Evolutionary conservation across 441 rosid species (phyloP), one percentile per base, ranked within the genome.

Genomic region (Arabidopsis hybrid): DNA sequence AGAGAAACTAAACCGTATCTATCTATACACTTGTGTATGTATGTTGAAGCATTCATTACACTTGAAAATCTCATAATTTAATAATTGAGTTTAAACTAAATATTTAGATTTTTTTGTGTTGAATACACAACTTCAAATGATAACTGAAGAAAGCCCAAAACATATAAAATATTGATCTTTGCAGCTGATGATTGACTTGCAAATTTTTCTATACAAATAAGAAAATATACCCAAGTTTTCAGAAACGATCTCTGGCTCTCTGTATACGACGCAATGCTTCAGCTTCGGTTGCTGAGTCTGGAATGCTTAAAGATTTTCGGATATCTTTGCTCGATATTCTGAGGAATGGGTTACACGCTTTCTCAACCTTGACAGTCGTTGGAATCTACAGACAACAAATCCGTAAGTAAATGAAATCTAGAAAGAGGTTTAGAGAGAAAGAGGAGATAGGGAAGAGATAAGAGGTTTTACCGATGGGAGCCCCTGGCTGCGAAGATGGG

Each of bases 291-390:
- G 91, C 91, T 0, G 86, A 64, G 4, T 71, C 85, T 2, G 95
- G 86, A 76, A 95, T 91, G 16, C 78, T 66, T 53, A 95, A 76
- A 1, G 82, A 67, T 66, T 71, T 84, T 35, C 95, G 83, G 76
- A 95, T 93, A 66, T 93, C 98, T 21, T 63, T 45, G 65, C 90
- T 95, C 0, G 89, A 79, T 40, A 89, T 81, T 35, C 98, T 95
- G 29, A 95, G 94, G 84, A 95, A 95, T 2, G 99, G 99, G 78
- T 95, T 95, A 50, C 98, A 93, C 8, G 84, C 87, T 79, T 95
- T 95, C 85, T 95, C 99, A 31, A 83, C 68, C 89, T 89, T 93
- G 12, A 95, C 73, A 26, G 83, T 83, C 0, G 94, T 91, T 16
- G 99, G 99, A 72, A 93, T 83, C 99, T 95, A 42, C 57, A 71